phyloP scores from a whole-genome alignment of 2,329 filamentous ascomycete genomes.

The Pyricularia sp. region DNA sequence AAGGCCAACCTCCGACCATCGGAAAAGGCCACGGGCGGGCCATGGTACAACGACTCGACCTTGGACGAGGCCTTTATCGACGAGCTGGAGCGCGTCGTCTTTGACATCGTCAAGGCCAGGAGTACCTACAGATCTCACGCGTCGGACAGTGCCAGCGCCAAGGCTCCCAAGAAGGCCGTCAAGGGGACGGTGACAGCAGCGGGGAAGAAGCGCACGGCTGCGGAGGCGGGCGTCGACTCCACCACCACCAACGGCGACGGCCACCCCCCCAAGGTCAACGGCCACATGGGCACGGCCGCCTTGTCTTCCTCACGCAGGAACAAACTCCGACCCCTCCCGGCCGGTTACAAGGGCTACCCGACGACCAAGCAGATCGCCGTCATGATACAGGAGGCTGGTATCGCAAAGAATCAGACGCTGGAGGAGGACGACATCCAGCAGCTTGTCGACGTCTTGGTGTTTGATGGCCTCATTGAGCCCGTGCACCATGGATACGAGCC shows the following conservation, averaged over 20 bases:
- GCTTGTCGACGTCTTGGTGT: constrained; percentile 76
- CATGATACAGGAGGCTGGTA: constrained; percentile 53
- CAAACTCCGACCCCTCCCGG: constrained; percentile 37
- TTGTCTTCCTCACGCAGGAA: constrained; percentile 15
- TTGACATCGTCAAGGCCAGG: constrained; percentile 56
- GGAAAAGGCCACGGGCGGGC: constrained; percentile 82
- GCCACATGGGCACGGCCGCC: constrained; percentile 12
- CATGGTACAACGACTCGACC: constrained; percentile 87
- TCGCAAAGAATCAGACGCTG: constrained; percentile 60
- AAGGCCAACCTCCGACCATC: constrained; percentile 71
- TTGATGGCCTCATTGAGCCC: constrained; percentile 70
- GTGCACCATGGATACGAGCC: constrained; percentile 30
- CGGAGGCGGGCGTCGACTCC: constrained; percentile 10
- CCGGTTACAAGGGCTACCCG: constrained; percentile 66
- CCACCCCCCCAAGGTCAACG: constrained; percentile 10
- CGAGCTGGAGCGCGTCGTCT: constrained; percentile 58
- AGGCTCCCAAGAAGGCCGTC: constrained; percentile 41
- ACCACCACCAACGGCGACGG: not conserved
- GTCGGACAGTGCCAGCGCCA: constrained; percentile 12
- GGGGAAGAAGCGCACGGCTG: constrained; percentile 8
- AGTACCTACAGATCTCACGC: constrained; percentile 49
- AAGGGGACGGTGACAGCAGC: constrained; percentile 31
- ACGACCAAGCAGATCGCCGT: constrained; percentile 67
- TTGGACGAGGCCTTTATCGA: constrained; percentile 83
- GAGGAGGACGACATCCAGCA: constrained; percentile 68